phyloP scores from a whole-genome alignment of 148 eudicot species.

The Euryodendron excelsum region DNA sequence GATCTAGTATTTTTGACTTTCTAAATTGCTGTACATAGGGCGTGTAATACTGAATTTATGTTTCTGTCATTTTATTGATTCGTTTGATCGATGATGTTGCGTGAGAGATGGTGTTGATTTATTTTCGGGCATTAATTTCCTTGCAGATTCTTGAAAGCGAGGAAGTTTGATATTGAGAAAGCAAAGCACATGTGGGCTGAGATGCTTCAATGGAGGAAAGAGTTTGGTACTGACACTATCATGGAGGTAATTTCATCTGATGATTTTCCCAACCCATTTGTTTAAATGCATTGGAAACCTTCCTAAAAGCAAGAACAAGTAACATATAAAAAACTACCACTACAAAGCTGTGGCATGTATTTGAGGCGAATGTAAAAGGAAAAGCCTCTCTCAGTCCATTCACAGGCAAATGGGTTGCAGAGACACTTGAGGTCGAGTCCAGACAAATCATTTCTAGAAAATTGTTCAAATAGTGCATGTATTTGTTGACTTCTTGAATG shows the following conservation, averaged over 20 bases:
- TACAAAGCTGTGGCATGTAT: no score
- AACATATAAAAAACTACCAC: no score
- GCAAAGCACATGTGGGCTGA: constrained; percentile 84
- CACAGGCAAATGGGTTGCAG: constrained; percentile 1
- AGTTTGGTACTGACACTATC: constrained; percentile 74
- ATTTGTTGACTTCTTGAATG: not conserved
- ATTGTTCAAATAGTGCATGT: not conserved
- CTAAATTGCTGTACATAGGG: not conserved
- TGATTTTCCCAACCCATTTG: not conserved
- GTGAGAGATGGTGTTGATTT: not conserved
- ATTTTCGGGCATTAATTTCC: not conserved
- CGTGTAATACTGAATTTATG: not conserved
- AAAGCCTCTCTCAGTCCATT: not conserved
- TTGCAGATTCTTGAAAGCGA: constrained; percentile 76
- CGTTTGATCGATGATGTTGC: not conserved
- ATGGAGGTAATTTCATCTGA: constrained; percentile 44
- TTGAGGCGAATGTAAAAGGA: no score
- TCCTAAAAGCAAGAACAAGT: no score
- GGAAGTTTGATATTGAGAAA: constrained; percentile 71
- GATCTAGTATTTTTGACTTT: not conserved
- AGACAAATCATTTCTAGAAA: not conserved
- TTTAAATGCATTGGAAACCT: no score
- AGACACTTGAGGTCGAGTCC: not conserved
- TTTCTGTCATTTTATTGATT: not conserved
- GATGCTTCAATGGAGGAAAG: constrained; percentile 83